These are phyloP conservation scores for Albugo laibachii DNA, from an alignment of 352 stramenopile genomes.

Conservation along the genomic window DNA sequence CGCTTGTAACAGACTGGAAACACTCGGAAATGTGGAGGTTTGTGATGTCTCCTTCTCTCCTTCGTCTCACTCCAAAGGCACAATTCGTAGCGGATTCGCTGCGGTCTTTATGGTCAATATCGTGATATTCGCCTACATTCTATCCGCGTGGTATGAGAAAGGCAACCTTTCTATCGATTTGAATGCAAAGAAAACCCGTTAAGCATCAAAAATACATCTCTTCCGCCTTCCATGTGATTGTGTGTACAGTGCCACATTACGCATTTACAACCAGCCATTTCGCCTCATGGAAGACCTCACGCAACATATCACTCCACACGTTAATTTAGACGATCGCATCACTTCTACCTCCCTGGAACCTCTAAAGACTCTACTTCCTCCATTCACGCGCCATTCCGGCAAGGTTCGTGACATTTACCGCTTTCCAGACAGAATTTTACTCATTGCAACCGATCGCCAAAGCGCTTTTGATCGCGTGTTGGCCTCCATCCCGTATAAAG, in stretches of 20 bases:
- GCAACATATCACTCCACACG: too few relatives aligned
- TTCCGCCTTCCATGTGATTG: too few relatives aligned
- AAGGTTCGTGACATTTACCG: constrained; percentile 89
- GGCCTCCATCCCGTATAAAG: constrained; percentile 93
- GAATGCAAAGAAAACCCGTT: too few relatives aligned
- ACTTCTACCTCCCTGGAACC: constrained; percentile 33
- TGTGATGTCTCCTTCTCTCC: not conserved
- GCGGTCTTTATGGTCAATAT: constrained; percentile 59
- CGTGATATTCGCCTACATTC: constrained; percentile 55
- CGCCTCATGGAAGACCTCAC: too few relatives aligned
- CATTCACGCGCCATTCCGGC: constrained; percentile 40
- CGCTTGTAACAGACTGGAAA: constrained; percentile 12
- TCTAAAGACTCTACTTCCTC: constrained; percentile 14
- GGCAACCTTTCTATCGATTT: too few relatives aligned
- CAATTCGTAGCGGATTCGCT: constrained; percentile 25
- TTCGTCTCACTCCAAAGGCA: not conserved
- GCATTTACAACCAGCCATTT: too few relatives aligned
- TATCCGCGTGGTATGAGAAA: constrained; percentile 39
- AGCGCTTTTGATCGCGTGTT: constrained; percentile 96
- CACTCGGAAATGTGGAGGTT: constrained; percentile 57
- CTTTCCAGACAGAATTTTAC: constrained; percentile 72
- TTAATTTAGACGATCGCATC: constrained; percentile 7
- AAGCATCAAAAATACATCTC: too few relatives aligned
- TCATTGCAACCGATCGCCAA: constrained; percentile 97
- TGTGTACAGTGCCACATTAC: too few relatives aligned